Conservation (phyloP, 2,329 filamentous ascomycete species). For the Penicillium sclerotigenum region DNA sequence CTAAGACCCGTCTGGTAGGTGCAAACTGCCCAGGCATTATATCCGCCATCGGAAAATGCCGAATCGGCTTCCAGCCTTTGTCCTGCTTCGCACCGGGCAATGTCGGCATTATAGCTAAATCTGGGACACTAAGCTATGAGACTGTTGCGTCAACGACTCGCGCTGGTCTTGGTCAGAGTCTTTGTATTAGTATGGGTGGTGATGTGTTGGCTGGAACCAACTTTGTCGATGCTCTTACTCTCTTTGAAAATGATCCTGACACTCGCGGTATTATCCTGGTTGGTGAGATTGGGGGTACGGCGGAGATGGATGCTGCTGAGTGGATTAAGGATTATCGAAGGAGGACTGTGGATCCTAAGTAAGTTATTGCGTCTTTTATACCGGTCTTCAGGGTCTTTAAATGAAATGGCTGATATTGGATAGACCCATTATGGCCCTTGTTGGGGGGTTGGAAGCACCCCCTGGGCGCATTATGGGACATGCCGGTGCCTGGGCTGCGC, state of each 20-base stretch:
- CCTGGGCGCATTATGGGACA: conserved; percentile 72
- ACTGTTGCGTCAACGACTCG: conserved; percentile 70
- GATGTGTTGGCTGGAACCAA: conserved; percentile 72
- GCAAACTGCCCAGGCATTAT: conserved; percentile 82
- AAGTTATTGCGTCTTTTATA: conserved; percentile 28
- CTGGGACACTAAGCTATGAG: conserved; percentile 76
- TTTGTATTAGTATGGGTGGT: conserved; percentile 75
- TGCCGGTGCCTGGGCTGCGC: conserved; percentile 68
- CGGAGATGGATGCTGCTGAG: conserved; percentile 68
- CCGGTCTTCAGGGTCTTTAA: fast-evolving
- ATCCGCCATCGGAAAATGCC: conserved; percentile 66
- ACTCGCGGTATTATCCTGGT: conserved; percentile 70
- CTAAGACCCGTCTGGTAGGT: conserved; percentile 68
- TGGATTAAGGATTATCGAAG: conserved; percentile 67
- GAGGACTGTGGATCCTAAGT: conserved; percentile 61
- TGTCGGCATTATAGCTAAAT: conserved; percentile 75
- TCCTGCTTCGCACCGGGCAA: conserved; percentile 67
- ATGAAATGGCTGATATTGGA: conserved; percentile 12
- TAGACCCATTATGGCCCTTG: conserved; percentile 68
- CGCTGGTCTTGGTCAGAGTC: conserved; percentile 71
- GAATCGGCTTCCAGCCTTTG: conserved; percentile 73
- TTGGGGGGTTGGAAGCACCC: conserved; percentile 65
- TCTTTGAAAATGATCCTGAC: conserved; percentile 64
- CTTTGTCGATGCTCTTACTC: conserved; percentile 65
- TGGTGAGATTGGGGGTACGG: conserved; percentile 68